These are phyloP conservation scores for Boletus rubroflammeus DNA, from an alignment of 768 basidiomycete genomes.

Conservation along the genomic window DNA sequence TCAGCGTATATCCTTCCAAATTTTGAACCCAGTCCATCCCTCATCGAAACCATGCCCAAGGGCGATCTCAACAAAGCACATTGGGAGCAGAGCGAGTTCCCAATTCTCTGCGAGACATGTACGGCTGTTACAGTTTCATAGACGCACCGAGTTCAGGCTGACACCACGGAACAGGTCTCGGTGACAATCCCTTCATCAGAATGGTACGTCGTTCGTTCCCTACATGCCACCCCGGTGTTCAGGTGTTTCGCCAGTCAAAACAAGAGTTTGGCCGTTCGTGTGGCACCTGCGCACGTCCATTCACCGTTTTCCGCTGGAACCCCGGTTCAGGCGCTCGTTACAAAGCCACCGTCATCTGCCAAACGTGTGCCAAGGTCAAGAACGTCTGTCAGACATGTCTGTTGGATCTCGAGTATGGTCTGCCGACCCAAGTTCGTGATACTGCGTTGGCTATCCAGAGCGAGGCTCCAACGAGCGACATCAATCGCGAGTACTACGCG, in stretches of 20 bases:
- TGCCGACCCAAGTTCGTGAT: constrained; percentile 96
- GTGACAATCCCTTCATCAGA: constrained; percentile 87
- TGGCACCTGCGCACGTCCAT: constrained; percentile 95
- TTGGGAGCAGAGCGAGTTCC: constrained; percentile 92
- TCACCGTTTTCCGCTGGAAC: constrained; percentile 98
- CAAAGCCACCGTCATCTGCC: constrained; percentile 97
- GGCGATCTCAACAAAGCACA: constrained; percentile 94
- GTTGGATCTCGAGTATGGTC: constrained; percentile 91
- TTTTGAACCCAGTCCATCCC: neutral
- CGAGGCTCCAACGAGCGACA: constrained; percentile 93
- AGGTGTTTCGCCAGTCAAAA: constrained; percentile 78
- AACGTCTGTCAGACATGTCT: constrained; percentile 98
- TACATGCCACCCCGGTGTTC: neutral
- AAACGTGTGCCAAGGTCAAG: constrained; percentile 94
- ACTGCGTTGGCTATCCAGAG: constrained; percentile 84
- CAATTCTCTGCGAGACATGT: constrained; percentile 94
- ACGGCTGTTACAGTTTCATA: constrained; percentile 26
- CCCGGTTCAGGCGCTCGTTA: constrained; percentile 89
- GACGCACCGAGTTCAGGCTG: neutral
- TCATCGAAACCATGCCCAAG: constrained; percentile 56
- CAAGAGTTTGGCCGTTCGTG: constrained; percentile 96
- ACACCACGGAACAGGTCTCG: constrained; percentile 54
- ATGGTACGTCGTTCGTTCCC: constrained; percentile 58
- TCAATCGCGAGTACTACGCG: constrained; percentile 93
- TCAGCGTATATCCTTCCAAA: constrained; percentile 20